Evolutionary conservation across 352 stramenopile species (phyloP).

Genomic region (Globisporangium spiculum): DNA sequence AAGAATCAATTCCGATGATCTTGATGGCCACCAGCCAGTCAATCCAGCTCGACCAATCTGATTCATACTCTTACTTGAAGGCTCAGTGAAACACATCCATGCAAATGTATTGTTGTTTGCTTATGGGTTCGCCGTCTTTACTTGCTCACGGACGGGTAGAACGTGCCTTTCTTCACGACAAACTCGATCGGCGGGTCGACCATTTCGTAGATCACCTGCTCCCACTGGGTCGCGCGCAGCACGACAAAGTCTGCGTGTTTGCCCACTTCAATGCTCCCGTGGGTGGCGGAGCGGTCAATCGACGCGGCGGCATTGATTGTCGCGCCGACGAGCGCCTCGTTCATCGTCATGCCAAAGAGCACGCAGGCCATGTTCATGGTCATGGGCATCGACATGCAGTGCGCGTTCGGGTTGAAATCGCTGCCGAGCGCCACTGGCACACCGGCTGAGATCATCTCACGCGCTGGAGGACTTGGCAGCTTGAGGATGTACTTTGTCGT

Average conservation of each 20-base stretch:
- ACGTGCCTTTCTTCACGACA: constrained; percentile 68
- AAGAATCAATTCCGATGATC: background rate
- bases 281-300: constrained; percentile 65
- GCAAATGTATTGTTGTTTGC: background rate
- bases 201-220: constrained; percentile 88
- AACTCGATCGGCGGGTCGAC: constrained; percentile 71
- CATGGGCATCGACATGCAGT: constrained; percentile 84
- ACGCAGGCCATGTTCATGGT: constrained; percentile 89
- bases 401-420: constrained; percentile 85
- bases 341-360: constrained; percentile 84
- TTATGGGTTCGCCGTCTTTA: background rate
- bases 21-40: background rate
- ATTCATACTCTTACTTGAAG: background rate
- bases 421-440: constrained; percentile 76
- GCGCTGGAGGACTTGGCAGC: constrained; percentile 61
- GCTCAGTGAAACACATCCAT: background rate
- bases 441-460: constrained; percentile 62
- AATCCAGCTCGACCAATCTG: background rate
- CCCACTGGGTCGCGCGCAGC: constrained; percentile 68
- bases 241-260: constrained; percentile 73
- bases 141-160: constrained; percentile 8
- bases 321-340: constrained; percentile 73
- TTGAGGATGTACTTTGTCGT: constrained; percentile 87
- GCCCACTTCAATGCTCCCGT: constrained; percentile 77
- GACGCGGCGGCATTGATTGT: constrained; percentile 85